Base-by-base conservation (phyloP, 495 filamentous ascomycete genomes). In the Annulohypoxylon maeteangense region DNA sequence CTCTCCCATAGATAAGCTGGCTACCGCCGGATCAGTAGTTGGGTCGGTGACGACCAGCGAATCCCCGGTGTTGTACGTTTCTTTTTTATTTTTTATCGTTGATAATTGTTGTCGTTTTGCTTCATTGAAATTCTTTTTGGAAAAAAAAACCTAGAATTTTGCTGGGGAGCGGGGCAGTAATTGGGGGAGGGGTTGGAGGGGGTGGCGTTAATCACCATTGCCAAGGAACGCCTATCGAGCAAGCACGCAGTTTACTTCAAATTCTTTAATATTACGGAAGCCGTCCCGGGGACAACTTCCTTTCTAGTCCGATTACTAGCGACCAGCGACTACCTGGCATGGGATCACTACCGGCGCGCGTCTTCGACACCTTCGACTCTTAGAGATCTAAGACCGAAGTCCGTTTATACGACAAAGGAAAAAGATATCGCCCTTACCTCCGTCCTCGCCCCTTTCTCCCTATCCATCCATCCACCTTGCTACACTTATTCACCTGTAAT, bases 1-100 rank as follows among this genome's bases (percentile, higher is more conserved):
- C 79, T 84, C 81, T 81, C 75, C 81, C 81, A 74, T 82, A 79
- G 77, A 76, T 74, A 81, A 81, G 75, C 76, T 50, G 71, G 65
- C 67, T 70, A 80, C 70, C 57, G 76, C 70, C 76, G 67, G 79
- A 82, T 73, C 74, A 82, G 82, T 82, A 82, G 78, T 83, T 78
- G 76, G 79, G 80, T 84, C 75, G 82, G 78, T 83, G 82, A 83
- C 78, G 76, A 85, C 76, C 77, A 77, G 81, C 77, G 80, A 83
- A 82, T 79, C 62, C 81, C 74, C 61, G 77, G 79, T 82, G 81
- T 81, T 80, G 81, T 81, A 81, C 78, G 77, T 80, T 78, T 77
- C n/a, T n/a, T 77, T 56, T 8, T 27, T 20, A 32, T 54, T n/a
- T n/a, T n/a, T n/a, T n/a, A n/a, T n/a, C n/a, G n/a, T n/a, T n/a